Base-by-base conservation (phyloP, 306 rosid species). In the Castanea crenata region DNA sequence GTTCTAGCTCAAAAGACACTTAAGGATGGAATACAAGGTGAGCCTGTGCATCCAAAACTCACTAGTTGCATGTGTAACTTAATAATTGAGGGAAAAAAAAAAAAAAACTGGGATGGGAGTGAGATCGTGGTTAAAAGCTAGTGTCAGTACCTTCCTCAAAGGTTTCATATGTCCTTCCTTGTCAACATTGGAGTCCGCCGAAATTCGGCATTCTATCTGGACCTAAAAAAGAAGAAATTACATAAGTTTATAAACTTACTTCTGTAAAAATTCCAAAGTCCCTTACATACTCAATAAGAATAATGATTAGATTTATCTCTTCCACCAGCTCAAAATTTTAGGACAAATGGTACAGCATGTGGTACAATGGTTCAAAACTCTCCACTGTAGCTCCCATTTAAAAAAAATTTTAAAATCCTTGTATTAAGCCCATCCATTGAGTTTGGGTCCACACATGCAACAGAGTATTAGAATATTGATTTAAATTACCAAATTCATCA, bases 131-230 rank as follows among this genome's bases (percentile, higher is more conserved):
- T 49, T 15, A 3, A 49, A 13, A 49, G 70, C 76, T 75, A 71
- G 82, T 76, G 78, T 63, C 41, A 77, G 35, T 74, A 94, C 97
- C 97, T 90, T 89, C 55, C 83, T 83, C 91, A 81, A 57, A 32
- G 82, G 71, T 70, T 77, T 87, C 74, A 49, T 57, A 77, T 15
- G 69, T 44, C 84, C 93, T 76, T 80, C 83, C 67, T 81, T 89
- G 51, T 69, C 84, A 82, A 52, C 41, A 44, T 3, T 76, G 78
- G 78, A 57, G 62, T 83, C 81, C 56, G 73, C 81, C 65, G 74
- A 78, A 27, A 51, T 41, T 51, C 52, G 44, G 69, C 83, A 83
- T 74, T 90, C 91, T 85, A 87, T 83, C 82, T 84, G 87, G 85
- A 94, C 96, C 98, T 94, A 80, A 63, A 74, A 69, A 77, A 68